Conservation (phyloP, 140 eudicot genomes). For the Bidens hawaiensis region DNA sequence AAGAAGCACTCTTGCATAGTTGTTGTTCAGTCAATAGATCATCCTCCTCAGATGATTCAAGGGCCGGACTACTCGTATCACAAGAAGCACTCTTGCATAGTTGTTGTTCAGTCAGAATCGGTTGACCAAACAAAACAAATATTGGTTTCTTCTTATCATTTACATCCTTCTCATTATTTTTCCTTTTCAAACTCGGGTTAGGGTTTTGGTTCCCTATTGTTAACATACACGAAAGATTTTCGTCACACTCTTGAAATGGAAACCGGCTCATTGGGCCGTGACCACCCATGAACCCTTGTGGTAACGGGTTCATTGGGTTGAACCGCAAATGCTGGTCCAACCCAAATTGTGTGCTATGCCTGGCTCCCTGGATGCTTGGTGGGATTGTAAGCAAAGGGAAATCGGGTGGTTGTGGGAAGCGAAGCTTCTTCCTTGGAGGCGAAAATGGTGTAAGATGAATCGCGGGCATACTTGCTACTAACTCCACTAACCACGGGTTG, state of each 20-base stretch:
- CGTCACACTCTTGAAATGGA: slow-evolving; percentile 27
- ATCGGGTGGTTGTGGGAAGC: slow-evolving; percentile 51
- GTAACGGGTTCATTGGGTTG: slow-evolving; percentile 43
- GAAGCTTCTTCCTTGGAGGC: slow-evolving; percentile 54
- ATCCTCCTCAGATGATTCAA: slow-evolving; percentile 38
- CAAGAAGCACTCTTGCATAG: slow-evolving; percentile 26
- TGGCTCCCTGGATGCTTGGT: slow-evolving; percentile 93
- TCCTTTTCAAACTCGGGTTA: slow-evolving; percentile 5
- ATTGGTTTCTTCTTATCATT: slow-evolving; percentile 23
- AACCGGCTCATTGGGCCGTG: slow-evolving; percentile 25
- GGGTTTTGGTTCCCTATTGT: slow-evolving; percentile 38
- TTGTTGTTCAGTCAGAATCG: slow-evolving; percentile 52
- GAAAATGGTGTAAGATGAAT: slow-evolving; percentile 52
- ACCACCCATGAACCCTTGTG: slow-evolving; percentile 32
- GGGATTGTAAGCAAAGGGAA: slow-evolving; percentile 38
- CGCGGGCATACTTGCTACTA: slow-evolving; percentile 56
- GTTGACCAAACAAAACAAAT: slow-evolving; percentile 60
- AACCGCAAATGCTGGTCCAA: slow-evolving; percentile 43
- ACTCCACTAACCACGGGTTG: slow-evolving; percentile 77
- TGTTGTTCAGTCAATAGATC: slow-evolving; percentile 37
- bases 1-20: slow-evolving; percentile 24
- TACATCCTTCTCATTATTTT: background rate
- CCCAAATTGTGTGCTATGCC: slow-evolving; percentile 53
- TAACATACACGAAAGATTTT: slow-evolving; percentile 41
- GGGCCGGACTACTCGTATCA: slow-evolving; percentile 31